Percentiles rank a stretch among this genome's conserved stretches.
phyloP scores from a whole-genome alignment of 441 rosid genomes.

The Populus tomentosa region DNA sequence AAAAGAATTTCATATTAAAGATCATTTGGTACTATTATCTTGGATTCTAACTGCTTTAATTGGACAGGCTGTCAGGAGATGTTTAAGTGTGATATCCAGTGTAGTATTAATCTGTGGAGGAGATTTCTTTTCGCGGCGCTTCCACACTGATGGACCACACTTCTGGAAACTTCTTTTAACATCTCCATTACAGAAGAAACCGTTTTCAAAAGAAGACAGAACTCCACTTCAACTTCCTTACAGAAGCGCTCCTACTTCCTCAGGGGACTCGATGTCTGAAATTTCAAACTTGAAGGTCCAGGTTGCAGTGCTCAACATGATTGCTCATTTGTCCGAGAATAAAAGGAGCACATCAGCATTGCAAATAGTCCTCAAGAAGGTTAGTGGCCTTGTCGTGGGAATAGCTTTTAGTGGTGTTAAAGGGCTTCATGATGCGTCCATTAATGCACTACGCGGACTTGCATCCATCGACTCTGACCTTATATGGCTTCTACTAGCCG shows the following conservation, averaged over 20 bases:
- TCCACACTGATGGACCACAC: conserved; percentile 63
- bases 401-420: conserved; percentile 73
- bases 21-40: background rate
- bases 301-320: conserved; percentile 73
- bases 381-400: conserved; percentile 78
- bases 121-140: conserved; percentile 92
- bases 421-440: conserved; percentile 61
- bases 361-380: conserved; percentile 71
- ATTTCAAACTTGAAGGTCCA: conserved; percentile 76
- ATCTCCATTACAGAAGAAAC: conserved; percentile 57
- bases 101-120: conserved; percentile 77
- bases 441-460: conserved; percentile 71
- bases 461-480: conserved; percentile 84
- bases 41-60: conserved; percentile 3
- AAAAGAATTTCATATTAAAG: background rate
- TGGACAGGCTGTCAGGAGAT: conserved; percentile 63
- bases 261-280: conserved; percentile 60
- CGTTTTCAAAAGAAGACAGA: conserved; percentile 43
- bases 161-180: conserved; percentile 83
- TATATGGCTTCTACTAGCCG: conserved; percentile 84
- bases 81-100: conserved; percentile 50
- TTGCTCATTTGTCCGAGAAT: conserved; percentile 58
- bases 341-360: conserved; percentile 68
- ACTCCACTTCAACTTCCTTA: conserved; percentile 67
- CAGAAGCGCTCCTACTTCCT: conserved; percentile 39